Conservation (phyloP, 495 filamentous ascomycete species). For the Penicillium psychrofluorescens region DNA sequence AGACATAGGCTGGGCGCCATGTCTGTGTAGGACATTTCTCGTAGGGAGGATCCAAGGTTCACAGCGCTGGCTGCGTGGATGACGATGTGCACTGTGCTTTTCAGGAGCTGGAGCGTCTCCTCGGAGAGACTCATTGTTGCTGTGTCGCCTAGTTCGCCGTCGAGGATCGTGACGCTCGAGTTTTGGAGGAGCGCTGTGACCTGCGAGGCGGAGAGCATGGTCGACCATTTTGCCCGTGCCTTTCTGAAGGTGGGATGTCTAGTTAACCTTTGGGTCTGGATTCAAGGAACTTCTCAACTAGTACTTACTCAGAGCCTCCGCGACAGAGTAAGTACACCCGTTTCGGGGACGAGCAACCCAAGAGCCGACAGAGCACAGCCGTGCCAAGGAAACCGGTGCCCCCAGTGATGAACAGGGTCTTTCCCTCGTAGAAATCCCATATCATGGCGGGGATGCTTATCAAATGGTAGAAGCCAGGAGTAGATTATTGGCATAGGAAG, state of each 20-base stretch:
- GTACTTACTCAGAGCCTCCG: slow-evolving; percentile 14
- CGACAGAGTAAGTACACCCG: slow-evolving; percentile 18
- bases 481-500: too few species aligned
- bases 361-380: slow-evolving; percentile 13
- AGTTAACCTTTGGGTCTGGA: neutral
- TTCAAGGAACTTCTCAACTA: neutral
- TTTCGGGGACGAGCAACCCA: slow-evolving; percentile 12
- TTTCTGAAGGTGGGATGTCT: slow-evolving; percentile 3
- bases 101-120: slow-evolving; percentile 15
- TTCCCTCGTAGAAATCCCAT: slow-evolving; percentile 20
- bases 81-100: slow-evolving; percentile 15
- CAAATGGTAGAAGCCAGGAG: too few species aligned
- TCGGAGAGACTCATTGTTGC: slow-evolving; percentile 20
- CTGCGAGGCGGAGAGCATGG: slow-evolving; percentile 7
- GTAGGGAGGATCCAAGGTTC: slow-evolving; percentile 12
- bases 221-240: slow-evolving; percentile 17
- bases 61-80: slow-evolving; percentile 15
- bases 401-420: slow-evolving; percentile 15
- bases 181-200: slow-evolving; percentile 8
- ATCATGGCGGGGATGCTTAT: slow-evolving; percentile 6
- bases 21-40: slow-evolving; percentile 15
- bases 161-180: slow-evolving; percentile 12
- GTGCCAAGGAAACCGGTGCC: slow-evolving; percentile 20
- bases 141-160: slow-evolving; percentile 19
- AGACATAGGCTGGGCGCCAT: slow-evolving; percentile 17